Evolutionary conservation across 805 yeast genomes (phyloP).

Genomic region (Diddensiella transvaalensis): DNA sequence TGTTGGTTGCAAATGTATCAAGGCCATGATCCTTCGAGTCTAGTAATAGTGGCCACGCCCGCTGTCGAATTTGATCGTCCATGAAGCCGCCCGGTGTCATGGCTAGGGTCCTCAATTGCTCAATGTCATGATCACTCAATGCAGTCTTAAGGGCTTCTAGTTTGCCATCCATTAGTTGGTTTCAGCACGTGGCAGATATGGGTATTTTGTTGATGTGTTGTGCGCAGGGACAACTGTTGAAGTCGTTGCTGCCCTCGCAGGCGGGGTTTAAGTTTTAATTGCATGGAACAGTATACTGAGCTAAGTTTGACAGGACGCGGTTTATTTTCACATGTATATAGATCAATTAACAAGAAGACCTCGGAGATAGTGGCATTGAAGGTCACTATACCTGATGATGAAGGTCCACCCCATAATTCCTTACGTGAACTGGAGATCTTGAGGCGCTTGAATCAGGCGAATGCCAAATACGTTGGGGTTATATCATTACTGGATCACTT

Average conservation of each 20-base stretch:
- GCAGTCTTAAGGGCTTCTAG: constrained; percentile 40
- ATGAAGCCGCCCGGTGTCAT: constrained; percentile 49
- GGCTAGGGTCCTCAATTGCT: constrained; percentile 35
- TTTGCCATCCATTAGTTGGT: constrained; percentile 27
- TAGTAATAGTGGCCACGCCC: constrained; percentile 52
- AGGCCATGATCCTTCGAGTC: constrained; percentile 26
- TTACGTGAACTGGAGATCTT: constrained; percentile 44
- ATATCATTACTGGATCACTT: constrained; percentile 29
- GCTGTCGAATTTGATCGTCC: constrained; percentile 38
- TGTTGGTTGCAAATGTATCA: background rate
- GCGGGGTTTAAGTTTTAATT: no score
- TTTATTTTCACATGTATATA: constrained; percentile 41
- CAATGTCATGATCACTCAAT: constrained; percentile 29
- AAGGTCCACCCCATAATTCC: constrained; percentile 53
- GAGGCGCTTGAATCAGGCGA: constrained; percentile 18
- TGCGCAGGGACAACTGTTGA: background rate
- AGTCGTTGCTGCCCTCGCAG: no score
- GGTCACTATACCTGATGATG: constrained; percentile 47
- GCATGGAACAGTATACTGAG: constrained; percentile 4
- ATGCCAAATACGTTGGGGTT: constrained; percentile 7
- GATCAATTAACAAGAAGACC: constrained; percentile 20
- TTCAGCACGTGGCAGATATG: no score
- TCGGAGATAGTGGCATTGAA: constrained; percentile 42
- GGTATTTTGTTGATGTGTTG: no score
- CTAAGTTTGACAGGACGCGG: constrained; percentile 39